phyloP scores from a whole-genome alignment of 257 asterid species.

The Scutellaria baicalensis region DNA sequence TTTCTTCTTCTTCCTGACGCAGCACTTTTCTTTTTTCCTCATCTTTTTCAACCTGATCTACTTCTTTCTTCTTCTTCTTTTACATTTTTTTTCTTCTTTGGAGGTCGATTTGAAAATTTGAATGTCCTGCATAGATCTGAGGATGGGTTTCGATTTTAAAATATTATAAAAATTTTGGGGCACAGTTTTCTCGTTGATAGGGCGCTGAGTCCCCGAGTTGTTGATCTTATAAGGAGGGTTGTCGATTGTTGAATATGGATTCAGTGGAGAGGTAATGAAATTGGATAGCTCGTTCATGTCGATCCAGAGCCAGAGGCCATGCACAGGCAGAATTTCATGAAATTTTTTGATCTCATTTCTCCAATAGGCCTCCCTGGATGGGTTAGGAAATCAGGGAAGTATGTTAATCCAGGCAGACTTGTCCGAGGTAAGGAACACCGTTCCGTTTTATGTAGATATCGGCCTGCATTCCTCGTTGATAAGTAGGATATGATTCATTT shows the following conservation, averaged over 20 bases:
- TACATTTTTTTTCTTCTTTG: no score
- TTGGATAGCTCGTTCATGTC: conserved; percentile 93
- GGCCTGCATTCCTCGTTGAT: conserved; percentile 58
- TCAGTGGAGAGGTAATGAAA: conserved; percentile 54
- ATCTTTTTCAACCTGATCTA: no score
- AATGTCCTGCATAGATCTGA: no score
- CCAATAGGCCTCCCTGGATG: conserved; percentile 46
- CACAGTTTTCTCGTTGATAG: conserved; percentile 47
- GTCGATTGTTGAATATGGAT: conserved; percentile 53
- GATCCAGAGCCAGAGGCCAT: conserved; percentile 92
- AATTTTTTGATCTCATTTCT: conserved; percentile 59
- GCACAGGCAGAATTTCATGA: conserved; percentile 41
- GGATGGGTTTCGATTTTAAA: no score
- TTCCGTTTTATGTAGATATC: conserved; percentile 68
- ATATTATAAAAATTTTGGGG: no score
- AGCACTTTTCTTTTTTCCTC: no score
- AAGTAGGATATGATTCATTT: conserved; percentile 58
- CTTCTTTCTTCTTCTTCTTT: no score
- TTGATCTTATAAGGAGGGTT: conserved; percentile 85
- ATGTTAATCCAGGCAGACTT: conserved; percentile 82
- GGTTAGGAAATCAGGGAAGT: conserved; percentile 82
- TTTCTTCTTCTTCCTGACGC: no score
- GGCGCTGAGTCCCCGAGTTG: conserved; percentile 39
- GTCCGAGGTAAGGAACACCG: conserved; percentile 58
- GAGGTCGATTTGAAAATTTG: no score